Conservation (phyloP, 257 asterid genomes). For the Gynochthodes officinalis region DNA sequence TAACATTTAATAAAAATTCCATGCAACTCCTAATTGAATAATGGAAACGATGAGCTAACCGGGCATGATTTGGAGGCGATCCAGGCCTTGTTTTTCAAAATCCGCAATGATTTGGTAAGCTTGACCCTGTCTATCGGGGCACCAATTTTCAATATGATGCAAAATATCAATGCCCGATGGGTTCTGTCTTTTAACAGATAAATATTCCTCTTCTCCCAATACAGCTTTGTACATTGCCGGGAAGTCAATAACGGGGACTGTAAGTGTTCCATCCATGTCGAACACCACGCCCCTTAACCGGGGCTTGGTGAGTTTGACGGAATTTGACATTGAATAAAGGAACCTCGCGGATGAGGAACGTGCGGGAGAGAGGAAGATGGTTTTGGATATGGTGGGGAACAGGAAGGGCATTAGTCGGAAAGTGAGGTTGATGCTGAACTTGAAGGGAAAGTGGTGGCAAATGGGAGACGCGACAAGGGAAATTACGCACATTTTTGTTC, state of each 20-base stretch:
- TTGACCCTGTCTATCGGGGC: slow-evolving; percentile 55
- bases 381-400: slow-evolving; percentile 20
- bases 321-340: slow-evolving; percentile 52
- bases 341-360: slow-evolving; percentile 26
- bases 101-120: slow-evolving; percentile 75
- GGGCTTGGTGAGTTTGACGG: slow-evolving; percentile 33
- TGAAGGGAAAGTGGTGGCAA: not conserved
- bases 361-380: slow-evolving; percentile 25
- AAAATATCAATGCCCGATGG: slow-evolving; percentile 86
- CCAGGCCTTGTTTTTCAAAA: slow-evolving; percentile 74
- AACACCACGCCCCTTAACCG: slow-evolving; percentile 79
- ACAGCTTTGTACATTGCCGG: slow-evolving; percentile 87
- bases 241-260: slow-evolving; percentile 90
- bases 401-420: slow-evolving; percentile 31
- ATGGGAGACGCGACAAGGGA: not conserved
- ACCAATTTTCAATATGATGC: slow-evolving; percentile 83
- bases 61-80: slow-evolving; percentile 93
- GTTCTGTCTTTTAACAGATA: slow-evolving; percentile 35
- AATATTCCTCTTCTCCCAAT: slow-evolving; percentile 71
- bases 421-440: too few species aligned
- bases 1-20: not conserved
- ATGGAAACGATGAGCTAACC: slow-evolving; percentile 40
- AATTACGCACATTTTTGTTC: not conserved
- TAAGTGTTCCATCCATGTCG: slow-evolving; percentile 98
- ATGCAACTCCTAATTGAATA: not conserved